A percentile compares a stretch with the other conserved stretches of the same genome.
phyloP scores from a whole-genome alignment of 2,329 filamentous ascomycete species.

The Alternaria arborescens region DNA sequence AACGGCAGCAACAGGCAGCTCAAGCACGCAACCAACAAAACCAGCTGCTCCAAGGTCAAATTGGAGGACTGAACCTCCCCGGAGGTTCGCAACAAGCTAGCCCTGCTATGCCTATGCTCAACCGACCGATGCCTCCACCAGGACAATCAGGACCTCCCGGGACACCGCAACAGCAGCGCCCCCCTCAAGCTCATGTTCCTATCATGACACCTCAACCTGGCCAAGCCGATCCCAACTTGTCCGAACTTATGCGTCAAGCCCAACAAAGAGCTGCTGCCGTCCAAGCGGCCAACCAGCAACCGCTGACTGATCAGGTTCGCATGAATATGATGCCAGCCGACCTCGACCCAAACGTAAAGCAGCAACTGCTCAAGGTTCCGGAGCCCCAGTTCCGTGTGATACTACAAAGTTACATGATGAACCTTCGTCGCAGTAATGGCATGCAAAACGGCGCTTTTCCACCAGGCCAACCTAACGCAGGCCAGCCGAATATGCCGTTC shows the following conservation, averaged over 20 bases:
- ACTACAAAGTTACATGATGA: constrained; percentile 36
- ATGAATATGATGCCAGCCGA: constrained; percentile 45
- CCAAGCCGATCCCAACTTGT: constrained; percentile 40
- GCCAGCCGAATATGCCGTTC: constrained; percentile 44
- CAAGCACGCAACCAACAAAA: constrained; percentile 41
- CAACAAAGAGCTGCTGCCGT: constrained; percentile 46
- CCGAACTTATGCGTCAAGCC: constrained; percentile 45
- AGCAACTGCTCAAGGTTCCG: constrained; percentile 47
- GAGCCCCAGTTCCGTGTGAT: constrained; percentile 45
- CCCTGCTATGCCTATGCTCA: constrained; percentile 58
- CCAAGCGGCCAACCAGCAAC: constrained; percentile 33
- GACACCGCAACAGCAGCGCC: constrained; percentile 46
- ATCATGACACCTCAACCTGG: constrained; percentile 47
- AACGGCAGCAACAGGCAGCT: constrained; percentile 50
- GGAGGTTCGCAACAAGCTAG: constrained; percentile 53
- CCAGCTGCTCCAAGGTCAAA: constrained; percentile 41
- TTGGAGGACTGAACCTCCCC: constrained; percentile 56
- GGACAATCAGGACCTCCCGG: constrained; percentile 51
- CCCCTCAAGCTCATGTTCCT: constrained; percentile 47
- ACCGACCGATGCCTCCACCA: constrained; percentile 57
- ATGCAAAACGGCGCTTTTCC: constrained; percentile 35
- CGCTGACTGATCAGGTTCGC: constrained; percentile 44
- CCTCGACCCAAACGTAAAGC: constrained; percentile 39
- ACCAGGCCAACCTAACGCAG: constrained; percentile 28
- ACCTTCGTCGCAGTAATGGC: constrained; percentile 30